These are phyloP conservation scores for Pythium guiyangense DNA, from an alignment of 352 stramenopile species.

Conservation along the genomic window DNA sequence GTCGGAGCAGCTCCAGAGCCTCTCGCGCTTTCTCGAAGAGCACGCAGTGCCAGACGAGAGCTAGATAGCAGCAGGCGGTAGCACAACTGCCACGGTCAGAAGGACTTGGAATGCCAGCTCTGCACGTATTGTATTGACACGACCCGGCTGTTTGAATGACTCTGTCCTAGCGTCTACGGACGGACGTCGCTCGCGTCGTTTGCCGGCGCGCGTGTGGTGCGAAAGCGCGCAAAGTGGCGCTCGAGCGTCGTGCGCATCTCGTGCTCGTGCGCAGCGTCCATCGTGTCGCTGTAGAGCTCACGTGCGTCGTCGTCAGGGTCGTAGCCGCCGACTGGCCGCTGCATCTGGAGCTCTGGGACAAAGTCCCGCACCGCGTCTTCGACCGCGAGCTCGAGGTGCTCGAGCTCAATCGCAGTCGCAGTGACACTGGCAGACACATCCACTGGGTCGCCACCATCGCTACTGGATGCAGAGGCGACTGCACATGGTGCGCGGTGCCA, in stretches of 20 bases:
- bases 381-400: slow-evolving; percentile 23
- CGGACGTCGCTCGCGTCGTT: neutral
- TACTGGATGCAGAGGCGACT: slow-evolving; percentile 5
- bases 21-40: slow-evolving; percentile 78
- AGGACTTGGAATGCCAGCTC: too few species aligned
- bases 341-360: slow-evolving; percentile 25
- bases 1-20: slow-evolving; percentile 64
- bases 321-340: neutral
- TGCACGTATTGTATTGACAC: neutral
- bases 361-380: slow-evolving; percentile 34
- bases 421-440: slow-evolving; percentile 4
- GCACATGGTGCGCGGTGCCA: slow-evolving; percentile 19
- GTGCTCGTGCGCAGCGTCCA: slow-evolving; percentile 31
- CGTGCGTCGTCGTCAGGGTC: slow-evolving; percentile 15
- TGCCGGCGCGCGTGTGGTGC: neutral
- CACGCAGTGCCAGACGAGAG: slow-evolving; percentile 61
- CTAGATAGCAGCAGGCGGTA: slow-evolving; percentile 9
- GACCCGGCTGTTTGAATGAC: neutral
- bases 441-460: neutral
- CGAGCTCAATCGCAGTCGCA: slow-evolving; percentile 4
- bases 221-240: slow-evolving; percentile 58
- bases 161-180: neutral
- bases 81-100: neutral
- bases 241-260: slow-evolving; percentile 38
- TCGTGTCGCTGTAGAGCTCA: slow-evolving; percentile 9